Evolutionary conservation across 2,329 filamentous ascomycete species (phyloP), one percentile per base, ranked within the genome.

Genomic region (Epichloe typhina): DNA sequence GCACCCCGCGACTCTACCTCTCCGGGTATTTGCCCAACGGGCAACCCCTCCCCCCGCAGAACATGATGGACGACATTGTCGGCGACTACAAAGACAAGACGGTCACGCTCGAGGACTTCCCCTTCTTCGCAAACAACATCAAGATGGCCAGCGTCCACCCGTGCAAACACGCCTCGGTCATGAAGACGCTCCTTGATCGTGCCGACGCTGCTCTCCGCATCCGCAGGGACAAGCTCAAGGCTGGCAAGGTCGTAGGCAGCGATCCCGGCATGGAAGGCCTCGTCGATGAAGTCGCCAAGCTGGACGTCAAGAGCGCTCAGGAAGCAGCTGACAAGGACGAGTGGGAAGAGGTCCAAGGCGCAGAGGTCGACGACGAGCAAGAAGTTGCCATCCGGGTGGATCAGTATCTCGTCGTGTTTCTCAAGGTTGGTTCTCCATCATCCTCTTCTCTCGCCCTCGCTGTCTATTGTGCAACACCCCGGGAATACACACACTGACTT

Each of bases 11-110:
- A 36, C 80, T 97, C 61, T 98, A 96, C 68, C 82, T 98, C 46
- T 94, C 89, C 0, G 93, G 93, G 61, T 97, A 97, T 68, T 73
- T 81, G 12, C 78, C 86, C 26, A 79, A 81, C 52, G 87, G 87
- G 31, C 85, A 89, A 57, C 89, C 90, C 2, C 82, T 95, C 0
- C 3, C 0, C 3, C 89, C 89, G 3, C 78, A 85, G 48, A 75
- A 84, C 49, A 95, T 95, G 89, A 94, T 95, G 86, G 88, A 95
- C 67, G 89, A 95, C 65, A 95, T 95, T 52, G 86, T 95, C 37
- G 89, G 90, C 55, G 89, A 95, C 72, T 95, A 95, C 74, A 94
- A 94, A 65, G 89, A 95, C 72, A 98, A 98, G 75, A 98, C 93
- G 0, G 93, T 98, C 54, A 98, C 93, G 2, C 82, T 97, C 53